Evolutionary conservation across 2,329 filamentous ascomycete species (phyloP).

Genomic region (Cordyceps javanica): DNA sequence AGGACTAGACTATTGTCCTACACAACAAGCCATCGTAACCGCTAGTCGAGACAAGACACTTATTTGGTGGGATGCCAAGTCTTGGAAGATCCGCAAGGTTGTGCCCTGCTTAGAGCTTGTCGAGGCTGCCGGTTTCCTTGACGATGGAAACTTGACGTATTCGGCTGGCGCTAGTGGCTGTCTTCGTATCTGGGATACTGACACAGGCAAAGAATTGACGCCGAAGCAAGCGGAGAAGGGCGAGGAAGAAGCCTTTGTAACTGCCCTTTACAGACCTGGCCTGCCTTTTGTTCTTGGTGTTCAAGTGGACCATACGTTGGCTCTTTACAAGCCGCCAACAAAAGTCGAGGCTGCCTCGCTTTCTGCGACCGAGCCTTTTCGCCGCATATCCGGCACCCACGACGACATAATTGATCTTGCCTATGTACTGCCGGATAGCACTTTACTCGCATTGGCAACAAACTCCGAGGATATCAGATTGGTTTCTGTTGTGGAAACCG

Average conservation of each 20-base stretch:
- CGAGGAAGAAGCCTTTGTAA: conserved; percentile 63
- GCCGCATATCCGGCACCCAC: conserved; percentile 89
- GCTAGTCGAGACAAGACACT: conserved; percentile 89
- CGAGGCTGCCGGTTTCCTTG: conserved; percentile 76
- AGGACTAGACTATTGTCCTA: conserved; percentile 70
- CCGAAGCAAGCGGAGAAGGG: conserved; percentile 58
- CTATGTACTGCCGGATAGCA: conserved; percentile 74
- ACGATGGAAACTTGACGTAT: conserved; percentile 65
- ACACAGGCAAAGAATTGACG: conserved; percentile 72
- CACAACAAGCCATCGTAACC: conserved; percentile 71
- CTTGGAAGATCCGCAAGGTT: conserved; percentile 76
- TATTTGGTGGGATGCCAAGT: conserved; percentile 81
- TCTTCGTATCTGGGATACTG: conserved; percentile 76
- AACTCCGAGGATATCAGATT: conserved; percentile 92
- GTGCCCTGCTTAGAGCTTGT: conserved; percentile 81
- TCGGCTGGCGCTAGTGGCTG: conserved; percentile 80
- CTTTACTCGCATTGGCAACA: conserved; percentile 81
- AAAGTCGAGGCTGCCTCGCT: conserved; percentile 29
- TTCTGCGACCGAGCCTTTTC: conserved; percentile 47
- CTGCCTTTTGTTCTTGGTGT: conserved; percentile 71
- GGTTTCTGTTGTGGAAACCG: conserved; percentile 58
- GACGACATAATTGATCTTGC: conserved; percentile 96
- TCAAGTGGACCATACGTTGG: conserved; percentile 83
- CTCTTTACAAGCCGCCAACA: conserved; percentile 56
- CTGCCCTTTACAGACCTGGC: conserved; percentile 59